These are phyloP conservation scores for Trichoderma pleuroti DNA, from an alignment of 2,329 filamentous ascomycete genomes.

Conservation along the genomic window DNA sequence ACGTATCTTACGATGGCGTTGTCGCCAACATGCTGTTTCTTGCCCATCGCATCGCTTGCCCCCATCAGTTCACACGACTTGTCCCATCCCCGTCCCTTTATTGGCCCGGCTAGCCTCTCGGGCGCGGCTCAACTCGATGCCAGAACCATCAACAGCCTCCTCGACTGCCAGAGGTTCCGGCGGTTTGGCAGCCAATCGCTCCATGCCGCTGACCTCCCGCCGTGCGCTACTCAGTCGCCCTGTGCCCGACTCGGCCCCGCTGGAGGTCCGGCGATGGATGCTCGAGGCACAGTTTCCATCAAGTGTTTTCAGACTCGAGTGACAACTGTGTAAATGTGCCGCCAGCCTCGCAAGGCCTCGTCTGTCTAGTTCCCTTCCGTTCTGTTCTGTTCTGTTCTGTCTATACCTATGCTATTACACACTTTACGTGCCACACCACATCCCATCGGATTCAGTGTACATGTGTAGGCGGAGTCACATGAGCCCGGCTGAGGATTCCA, in stretches of 20 bases:
- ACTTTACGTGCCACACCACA: neutral
- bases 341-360: neutral
- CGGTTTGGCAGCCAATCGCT: conserved; percentile 7
- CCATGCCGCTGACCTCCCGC: conserved; percentile 5
- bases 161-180: neutral
- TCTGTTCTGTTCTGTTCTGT: too few species aligned
- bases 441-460: neutral
- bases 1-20: neutral
- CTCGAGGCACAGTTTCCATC: neutral
- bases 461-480: neutral
- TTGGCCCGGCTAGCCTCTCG: neutral
- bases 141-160: neutral
- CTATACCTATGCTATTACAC: neutral
- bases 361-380: neutral
- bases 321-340: neutral
- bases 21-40: neutral
- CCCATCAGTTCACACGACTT: neutral
- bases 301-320: neutral
- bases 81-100: neutral
- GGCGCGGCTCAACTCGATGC: conserved; percentile 2
- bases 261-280: neutral
- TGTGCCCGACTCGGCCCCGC: conserved; percentile 10
- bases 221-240: neutral
- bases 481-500: neutral
- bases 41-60: neutral